Conservation (phyloP, 257 asterid genomes). For the Capsicum pubescens region DNA sequence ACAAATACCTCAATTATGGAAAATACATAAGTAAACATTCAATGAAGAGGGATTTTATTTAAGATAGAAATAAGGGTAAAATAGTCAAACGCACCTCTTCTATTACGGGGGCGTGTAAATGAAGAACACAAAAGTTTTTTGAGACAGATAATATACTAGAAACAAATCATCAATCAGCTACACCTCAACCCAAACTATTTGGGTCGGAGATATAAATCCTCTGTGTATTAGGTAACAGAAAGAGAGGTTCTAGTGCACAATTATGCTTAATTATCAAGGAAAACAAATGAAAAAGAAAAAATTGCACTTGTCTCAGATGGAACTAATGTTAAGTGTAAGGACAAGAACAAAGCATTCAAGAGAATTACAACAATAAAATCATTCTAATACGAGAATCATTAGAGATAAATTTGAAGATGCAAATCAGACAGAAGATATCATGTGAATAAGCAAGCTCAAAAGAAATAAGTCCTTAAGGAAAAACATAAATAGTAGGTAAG, state of each 20-base stretch:
- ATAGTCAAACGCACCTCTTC: not conserved
- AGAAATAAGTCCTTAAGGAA: no score
- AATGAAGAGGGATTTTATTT: not conserved
- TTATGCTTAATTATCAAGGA: not conserved
- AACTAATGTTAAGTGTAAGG: not conserved
- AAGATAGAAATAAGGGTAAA: not conserved
- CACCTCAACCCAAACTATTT: not conserved
- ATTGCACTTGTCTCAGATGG: not conserved
- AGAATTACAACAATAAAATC: not conserved
- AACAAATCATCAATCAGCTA: not conserved
- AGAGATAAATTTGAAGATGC: not conserved
- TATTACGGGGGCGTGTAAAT: no score
- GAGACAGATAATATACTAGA: not conserved
- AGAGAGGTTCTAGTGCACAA: slow-evolving; percentile 7
- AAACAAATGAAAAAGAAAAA: not conserved
- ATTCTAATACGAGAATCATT: not conserved
- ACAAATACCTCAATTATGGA: not conserved
- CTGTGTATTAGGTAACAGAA: not conserved
- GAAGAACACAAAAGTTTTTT: not conserved
- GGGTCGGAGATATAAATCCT: not conserved
- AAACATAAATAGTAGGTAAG: no score
- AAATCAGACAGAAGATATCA: not conserved
- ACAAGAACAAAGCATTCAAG: not conserved
- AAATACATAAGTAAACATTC: not conserved
- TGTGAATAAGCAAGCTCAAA: not conserved